Conservation (phyloP, 139 green algal genomes). For the Limnomonas spitsbergensis region DNA sequence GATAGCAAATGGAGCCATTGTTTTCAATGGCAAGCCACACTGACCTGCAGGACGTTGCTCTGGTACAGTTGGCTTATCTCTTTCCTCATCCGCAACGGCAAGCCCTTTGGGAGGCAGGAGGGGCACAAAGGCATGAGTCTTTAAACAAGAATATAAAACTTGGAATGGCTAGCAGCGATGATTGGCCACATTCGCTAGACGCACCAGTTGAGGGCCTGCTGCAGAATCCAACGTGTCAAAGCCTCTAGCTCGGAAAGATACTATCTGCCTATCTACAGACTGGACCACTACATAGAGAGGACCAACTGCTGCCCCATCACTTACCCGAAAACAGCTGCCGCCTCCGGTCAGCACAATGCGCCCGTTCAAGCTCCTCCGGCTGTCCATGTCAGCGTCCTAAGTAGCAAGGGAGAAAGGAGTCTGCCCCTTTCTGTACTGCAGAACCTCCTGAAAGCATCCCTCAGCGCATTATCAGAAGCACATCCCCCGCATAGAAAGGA, state of each 20-base stretch:
- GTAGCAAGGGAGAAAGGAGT: not conserved
- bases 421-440: not conserved
- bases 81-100: slow-evolving; percentile 64
- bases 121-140: not conserved
- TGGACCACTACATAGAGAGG: not conserved
- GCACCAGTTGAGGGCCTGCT: not conserved
- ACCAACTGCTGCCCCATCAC: not conserved
- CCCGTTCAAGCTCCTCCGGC: slow-evolving; percentile 68
- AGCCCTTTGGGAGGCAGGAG: no score
- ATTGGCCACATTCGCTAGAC: not conserved
- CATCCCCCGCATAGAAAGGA: not conserved
- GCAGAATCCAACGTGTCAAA: not conserved
- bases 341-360: slow-evolving; percentile 79
- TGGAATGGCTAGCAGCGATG: not conserved
- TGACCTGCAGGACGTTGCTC: slow-evolving; percentile 29
- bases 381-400: slow-evolving; percentile 83
- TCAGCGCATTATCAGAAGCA: not conserved
- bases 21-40: no score
- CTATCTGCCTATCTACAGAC: not conserved
- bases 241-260: not conserved
- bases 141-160: no score
- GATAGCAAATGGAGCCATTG: no score
- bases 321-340: slow-evolving; percentile 63
- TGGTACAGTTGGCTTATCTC: slow-evolving; percentile 64
- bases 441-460: not conserved